Conservation (phyloP, 176 grass and related monocot species). For the Zoysia japonica region DNA sequence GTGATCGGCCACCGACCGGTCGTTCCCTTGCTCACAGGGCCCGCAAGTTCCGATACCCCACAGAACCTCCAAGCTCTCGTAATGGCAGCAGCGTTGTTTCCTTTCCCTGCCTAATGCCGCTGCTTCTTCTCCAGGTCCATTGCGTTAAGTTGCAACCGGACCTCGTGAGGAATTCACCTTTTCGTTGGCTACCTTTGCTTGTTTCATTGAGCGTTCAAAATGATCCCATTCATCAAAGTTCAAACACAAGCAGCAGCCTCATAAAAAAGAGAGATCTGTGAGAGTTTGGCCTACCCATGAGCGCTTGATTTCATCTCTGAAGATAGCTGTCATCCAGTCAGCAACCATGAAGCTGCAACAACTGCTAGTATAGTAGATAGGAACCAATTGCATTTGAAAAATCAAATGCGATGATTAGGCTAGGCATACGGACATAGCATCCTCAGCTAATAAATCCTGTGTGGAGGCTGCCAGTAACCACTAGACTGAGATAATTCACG, state of each 20-base stretch:
- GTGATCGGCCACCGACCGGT: conserved; percentile 38
- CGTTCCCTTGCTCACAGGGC: conserved; percentile 26
- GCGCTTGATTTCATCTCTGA: not conserved
- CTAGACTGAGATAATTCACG: conserved; percentile 32
- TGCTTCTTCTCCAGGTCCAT: conserved; percentile 16
- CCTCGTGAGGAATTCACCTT: conserved; percentile 37
- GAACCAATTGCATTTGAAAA: conserved; percentile 14
- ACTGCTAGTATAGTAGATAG: conserved; percentile 1
- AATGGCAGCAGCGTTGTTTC: not conserved
- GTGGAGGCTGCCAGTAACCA: conserved; percentile 26
- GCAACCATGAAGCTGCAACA: conserved; percentile 21
- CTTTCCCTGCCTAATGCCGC: conserved; percentile 18
- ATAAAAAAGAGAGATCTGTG: too few species aligned
- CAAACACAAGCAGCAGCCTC: not conserved
- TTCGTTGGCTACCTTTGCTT: conserved; percentile 33
- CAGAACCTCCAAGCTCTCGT: not conserved
- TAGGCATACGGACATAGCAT: not conserved
- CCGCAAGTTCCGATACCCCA: conserved; percentile 17
- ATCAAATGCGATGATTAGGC: conserved; percentile 1
- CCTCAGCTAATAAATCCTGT: conserved; percentile 34
- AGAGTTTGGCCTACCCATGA: not conserved
- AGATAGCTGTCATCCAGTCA: conserved; percentile 32
- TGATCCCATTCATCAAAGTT: not conserved
- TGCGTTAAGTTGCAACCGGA: conserved; percentile 20
- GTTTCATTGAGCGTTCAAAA: not conserved